Percentiles rank a stretch among this genome's conserved stretches.
Conservation (phyloP, 176 grass and related monocot genomes). For the Rhynchospora breviuscula region DNA sequence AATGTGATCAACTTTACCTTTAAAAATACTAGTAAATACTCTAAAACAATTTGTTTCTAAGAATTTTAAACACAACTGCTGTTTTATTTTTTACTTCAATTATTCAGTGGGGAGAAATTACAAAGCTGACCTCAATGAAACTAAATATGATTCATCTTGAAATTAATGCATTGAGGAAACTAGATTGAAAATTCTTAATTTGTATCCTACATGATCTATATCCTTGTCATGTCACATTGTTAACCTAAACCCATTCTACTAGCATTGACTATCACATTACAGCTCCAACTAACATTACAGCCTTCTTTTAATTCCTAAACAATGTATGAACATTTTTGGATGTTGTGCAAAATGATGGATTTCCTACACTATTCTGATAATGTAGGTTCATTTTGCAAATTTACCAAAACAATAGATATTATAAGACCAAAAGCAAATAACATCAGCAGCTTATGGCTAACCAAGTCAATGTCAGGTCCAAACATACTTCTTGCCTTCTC, state of each 20-base stretch:
- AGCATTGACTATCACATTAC: background rate
- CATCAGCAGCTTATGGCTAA: slow-evolving; percentile 29
- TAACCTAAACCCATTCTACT: background rate
- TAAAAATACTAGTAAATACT: background rate
- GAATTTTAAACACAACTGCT: background rate
- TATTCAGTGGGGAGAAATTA: background rate
- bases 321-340: background rate
- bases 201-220: background rate
- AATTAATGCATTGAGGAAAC: background rate
- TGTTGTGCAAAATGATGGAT: background rate
- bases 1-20: background rate
- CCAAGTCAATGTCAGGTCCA: slow-evolving; percentile 69
- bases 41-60: background rate
- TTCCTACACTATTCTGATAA: background rate
- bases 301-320: background rate
- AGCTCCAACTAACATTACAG: background rate
- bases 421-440: background rate
- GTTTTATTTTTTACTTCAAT: background rate
- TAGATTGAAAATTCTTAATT: background rate
- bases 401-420: slow-evolving; percentile 12
- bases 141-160: background rate
- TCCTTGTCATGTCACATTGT: background rate
- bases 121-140: background rate
- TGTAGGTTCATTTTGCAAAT: background rate
- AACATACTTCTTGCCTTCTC: slow-evolving; percentile 90